A percentile compares a stretch with the other conserved stretches of the same genome.
phyloP scores from a whole-genome alignment of 129 eudicot genomes.

The Saposhnikovia divaricata region DNA sequence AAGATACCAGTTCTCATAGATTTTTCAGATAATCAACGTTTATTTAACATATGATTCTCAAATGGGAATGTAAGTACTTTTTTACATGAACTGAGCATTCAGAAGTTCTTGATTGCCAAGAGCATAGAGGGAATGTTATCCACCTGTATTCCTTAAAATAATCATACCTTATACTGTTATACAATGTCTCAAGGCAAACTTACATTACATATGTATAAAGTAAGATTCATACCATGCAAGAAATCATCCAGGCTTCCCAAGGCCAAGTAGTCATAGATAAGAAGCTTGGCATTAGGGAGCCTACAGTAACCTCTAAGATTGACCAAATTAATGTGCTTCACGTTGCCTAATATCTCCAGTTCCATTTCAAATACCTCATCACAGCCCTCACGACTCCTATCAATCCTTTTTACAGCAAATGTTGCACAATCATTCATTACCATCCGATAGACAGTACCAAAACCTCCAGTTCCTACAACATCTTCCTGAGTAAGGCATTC shows the following conservation, averaged over 20 bases:
- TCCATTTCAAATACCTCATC: conserved; percentile 85
- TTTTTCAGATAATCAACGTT: background rate
- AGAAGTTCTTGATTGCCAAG: background rate
- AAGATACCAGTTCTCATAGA: background rate
- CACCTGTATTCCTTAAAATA: background rate
- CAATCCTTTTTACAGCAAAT: conserved; percentile 89
- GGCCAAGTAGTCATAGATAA: conserved; percentile 84
- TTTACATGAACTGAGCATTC: background rate
- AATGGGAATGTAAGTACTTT: background rate
- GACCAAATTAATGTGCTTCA: conserved; percentile 88
- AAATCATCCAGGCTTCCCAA: conserved; percentile 77
- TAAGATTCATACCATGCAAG: conserved; percentile 58
- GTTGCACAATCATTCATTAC: conserved; percentile 99
- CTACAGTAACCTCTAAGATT: conserved; percentile 92
- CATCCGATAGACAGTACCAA: conserved; percentile 92
- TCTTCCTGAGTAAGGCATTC: conserved; percentile 82
- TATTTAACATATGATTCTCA: background rate
- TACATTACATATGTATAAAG: background rate
- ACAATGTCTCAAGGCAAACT: background rate
- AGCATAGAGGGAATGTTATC: background rate
- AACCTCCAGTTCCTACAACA: conserved; percentile 93
- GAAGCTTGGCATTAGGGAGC: conserved; percentile 79
- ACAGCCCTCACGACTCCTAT: conserved; percentile 74
- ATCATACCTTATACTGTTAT: background rate
- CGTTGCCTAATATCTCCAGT: conserved; percentile 79